Conservation (phyloP, 2,329 filamentous ascomycete genomes). For the Fonsecaea nubica region DNA sequence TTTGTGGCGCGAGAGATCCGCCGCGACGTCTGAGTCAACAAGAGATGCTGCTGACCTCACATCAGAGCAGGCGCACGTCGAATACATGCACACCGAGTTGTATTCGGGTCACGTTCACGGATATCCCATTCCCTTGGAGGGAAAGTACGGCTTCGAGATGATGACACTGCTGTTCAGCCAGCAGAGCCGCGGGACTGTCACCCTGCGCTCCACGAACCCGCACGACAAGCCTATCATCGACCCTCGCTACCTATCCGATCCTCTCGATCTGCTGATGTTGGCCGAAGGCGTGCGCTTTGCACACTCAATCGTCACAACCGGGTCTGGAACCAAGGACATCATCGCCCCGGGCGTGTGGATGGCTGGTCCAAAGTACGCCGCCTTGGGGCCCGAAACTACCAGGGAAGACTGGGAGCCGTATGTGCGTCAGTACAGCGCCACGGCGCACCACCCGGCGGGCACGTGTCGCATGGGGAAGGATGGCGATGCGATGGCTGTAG, state of each 20-base stretch:
- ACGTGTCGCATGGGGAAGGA: conserved; percentile 63
- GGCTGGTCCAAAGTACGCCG: conserved; percentile 49
- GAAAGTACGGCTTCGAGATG: conserved; percentile 64
- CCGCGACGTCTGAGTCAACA: neutral
- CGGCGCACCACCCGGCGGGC: conserved; percentile 64
- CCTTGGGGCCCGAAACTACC: conserved; percentile 59
- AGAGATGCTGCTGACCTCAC: conserved; percentile 67
- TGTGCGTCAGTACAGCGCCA: conserved; percentile 64
- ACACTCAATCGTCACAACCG: conserved; percentile 66
- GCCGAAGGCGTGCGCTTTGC: conserved; percentile 63
- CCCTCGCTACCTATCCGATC: conserved; percentile 63
- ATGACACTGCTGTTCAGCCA: conserved; percentile 64
- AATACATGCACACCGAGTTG: conserved; percentile 67
- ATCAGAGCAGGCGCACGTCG: conserved; percentile 63
- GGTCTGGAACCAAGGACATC: conserved; percentile 63
- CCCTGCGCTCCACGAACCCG: conserved; percentile 56
- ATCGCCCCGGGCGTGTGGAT: conserved; percentile 63
- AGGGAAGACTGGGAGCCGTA: conserved; percentile 65
- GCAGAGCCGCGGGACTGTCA: conserved; percentile 62
- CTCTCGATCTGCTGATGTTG: conserved; percentile 64
- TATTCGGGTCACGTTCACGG: conserved; percentile 40
- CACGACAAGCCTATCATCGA: conserved; percentile 61
- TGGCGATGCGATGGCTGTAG: conserved; percentile 57
- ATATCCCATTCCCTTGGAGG: conserved; percentile 43
- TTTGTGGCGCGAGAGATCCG: conserved; percentile 5